phyloP scores from a whole-genome alignment of 257 asterid genomes.

The Solanum commersonii region DNA sequence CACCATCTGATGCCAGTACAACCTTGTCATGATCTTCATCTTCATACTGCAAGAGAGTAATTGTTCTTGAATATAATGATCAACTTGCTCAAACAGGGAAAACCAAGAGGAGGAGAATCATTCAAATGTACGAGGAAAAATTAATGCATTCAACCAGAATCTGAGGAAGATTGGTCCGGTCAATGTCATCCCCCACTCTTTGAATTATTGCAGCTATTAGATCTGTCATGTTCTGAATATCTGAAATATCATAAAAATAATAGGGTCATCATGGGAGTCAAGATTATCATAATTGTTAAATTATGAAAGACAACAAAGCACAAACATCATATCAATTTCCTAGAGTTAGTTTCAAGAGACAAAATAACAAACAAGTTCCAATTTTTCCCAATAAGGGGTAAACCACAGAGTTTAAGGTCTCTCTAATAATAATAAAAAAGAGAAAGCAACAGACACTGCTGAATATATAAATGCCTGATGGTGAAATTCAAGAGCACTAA shows the following conservation, averaged over 20 bases:
- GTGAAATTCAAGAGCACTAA: background rate
- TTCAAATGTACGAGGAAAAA: background rate
- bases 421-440: background rate
- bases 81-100: background rate
- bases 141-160: constrained; percentile 43
- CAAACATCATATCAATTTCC: background rate
- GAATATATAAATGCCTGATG: background rate
- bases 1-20: constrained; percentile 80
- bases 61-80: background rate
- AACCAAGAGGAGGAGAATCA: background rate
- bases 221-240: constrained; percentile 55
- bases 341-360: background rate
- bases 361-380: background rate
- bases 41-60: constrained; percentile 55
- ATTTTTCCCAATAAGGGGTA: background rate
- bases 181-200: constrained; percentile 86
- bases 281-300: background rate
- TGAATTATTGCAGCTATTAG: constrained; percentile 79
- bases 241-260: constrained; percentile 23
- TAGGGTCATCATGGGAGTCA: background rate
- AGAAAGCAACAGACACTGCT: background rate
- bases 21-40: constrained; percentile 90
- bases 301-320: background rate
- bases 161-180: constrained; percentile 78
- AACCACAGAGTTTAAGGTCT: background rate